A percentile compares a stretch with the other conserved stretches of the same genome.
Conservation (phyloP, 805 yeast species). For the Vanderwaltozyma polyspora region DNA sequence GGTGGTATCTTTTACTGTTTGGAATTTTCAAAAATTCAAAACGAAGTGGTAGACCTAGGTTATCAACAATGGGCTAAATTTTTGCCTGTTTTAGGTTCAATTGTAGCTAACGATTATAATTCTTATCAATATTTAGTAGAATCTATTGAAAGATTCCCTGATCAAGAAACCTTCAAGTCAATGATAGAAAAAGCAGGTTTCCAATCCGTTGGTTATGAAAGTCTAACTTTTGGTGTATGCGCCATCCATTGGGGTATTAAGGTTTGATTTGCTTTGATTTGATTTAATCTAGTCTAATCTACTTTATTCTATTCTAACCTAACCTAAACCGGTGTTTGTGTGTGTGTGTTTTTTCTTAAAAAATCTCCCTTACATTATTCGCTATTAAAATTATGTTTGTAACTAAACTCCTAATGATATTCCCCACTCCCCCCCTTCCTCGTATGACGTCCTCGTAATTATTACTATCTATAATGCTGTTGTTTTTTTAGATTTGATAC, state of each 20-base stretch:
- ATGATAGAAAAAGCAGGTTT: conserved; percentile 96
- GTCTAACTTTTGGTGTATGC: conserved; percentile 88
- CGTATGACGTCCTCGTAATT: no score
- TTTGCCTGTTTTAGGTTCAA: conserved; percentile 90
- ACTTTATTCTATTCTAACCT: no score
- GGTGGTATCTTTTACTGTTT: conserved; percentile 97
- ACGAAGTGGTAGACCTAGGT: conserved; percentile 57
- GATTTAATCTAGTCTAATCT: neutral
- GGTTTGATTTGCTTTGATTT: conserved; percentile 32
- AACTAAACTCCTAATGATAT: no score
- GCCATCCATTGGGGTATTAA: conserved; percentile 94
- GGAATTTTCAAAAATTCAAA: conserved; percentile 87
- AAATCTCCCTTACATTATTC: no score
- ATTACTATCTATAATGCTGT: no score
- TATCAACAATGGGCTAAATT: conserved; percentile 84
- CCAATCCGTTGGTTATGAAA: conserved; percentile 88
- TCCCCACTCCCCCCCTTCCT: no score
- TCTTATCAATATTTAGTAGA: conserved; percentile 95
- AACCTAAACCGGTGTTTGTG: no score
- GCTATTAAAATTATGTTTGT: no score
- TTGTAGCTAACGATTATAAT: conserved; percentile 89
- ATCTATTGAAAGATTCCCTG: conserved; percentile 83
- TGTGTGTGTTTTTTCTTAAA: no score
- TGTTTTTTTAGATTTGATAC: no score
- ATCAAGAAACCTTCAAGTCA: conserved; percentile 76